Evolutionary conservation across 805 yeast species (phyloP).

Genomic region (Starmerella cellae): DNA sequence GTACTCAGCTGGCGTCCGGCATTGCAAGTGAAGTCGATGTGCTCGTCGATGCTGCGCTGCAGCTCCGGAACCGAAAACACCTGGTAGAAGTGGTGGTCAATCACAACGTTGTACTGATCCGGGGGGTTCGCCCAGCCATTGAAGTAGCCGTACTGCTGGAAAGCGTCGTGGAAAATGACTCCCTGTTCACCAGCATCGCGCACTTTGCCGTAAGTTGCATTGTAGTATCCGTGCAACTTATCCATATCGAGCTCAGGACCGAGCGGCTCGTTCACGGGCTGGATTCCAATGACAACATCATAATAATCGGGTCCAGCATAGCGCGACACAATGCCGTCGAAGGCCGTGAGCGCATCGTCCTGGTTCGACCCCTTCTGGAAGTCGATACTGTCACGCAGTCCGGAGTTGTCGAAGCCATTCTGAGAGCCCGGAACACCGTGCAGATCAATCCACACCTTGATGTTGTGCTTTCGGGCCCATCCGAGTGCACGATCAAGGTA

Average conservation of each 20-base stretch:
- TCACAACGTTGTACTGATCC: constrained; percentile 50
- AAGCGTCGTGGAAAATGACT: constrained; percentile 73
- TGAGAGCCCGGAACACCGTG: constrained; percentile 98
- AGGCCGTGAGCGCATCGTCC: constrained; percentile 41
- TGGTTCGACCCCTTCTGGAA: constrained; percentile 43
- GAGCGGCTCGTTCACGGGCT: constrained; percentile 80
- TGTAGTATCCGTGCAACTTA: constrained; percentile 45
- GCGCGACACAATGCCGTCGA: constrained; percentile 42
- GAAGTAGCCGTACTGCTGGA: constrained; percentile 50
- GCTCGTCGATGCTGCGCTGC: constrained; percentile 45
- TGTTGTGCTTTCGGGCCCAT: constrained; percentile 52
- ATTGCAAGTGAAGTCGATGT: constrained; percentile 41
- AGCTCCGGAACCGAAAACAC: constrained; percentile 60
- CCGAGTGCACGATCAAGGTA: constrained; percentile 63
- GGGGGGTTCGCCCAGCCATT: constrained; percentile 14
- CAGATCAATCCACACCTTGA: constrained; percentile 80
- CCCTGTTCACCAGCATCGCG: constrained; percentile 41
- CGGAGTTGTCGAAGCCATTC: constrained; percentile 92
- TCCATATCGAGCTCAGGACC: constrained; percentile 52
- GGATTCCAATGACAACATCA: constrained; percentile 72
- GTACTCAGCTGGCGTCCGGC: constrained; percentile 34
- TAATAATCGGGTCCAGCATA: constrained; percentile 49
- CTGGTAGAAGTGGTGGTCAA: constrained; percentile 88
- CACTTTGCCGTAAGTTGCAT: constrained; percentile 49
- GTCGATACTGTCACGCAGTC: constrained; percentile 44